These are phyloP conservation scores for Recurvomyces mirabilis DNA, from an alignment of 495 filamentous ascomycete genomes.

Conservation along the genomic window DNA sequence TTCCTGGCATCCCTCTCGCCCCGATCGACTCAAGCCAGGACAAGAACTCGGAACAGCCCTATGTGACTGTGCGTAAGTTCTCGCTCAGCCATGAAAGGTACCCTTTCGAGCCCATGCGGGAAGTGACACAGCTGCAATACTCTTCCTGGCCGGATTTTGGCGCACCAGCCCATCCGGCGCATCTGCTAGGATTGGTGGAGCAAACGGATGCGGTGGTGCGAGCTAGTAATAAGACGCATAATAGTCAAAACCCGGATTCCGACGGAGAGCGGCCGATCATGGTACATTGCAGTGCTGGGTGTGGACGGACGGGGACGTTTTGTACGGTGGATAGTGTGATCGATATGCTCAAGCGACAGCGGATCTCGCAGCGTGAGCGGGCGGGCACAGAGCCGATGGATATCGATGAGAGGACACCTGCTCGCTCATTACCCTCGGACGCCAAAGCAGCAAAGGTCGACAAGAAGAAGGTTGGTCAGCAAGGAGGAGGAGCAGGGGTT, in stretches of 20 bases:
- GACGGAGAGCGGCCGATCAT: conserved; percentile 56
- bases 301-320: conserved; percentile 89
- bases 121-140: conserved; percentile 93
- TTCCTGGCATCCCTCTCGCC: conserved; percentile 14
- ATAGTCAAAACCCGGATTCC: conserved; percentile 45
- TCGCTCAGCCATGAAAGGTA: conserved; percentile 62
- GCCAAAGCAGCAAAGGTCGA: background rate
- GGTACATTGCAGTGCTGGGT: conserved; percentile 93
- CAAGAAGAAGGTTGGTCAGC: too few species aligned
- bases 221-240: conserved; percentile 23
- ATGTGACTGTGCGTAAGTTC: conserved; percentile 79
- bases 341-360: conserved; percentile 80
- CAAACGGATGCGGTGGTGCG: conserved; percentile 53
- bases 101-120: conserved; percentile 77
- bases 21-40: conserved; percentile 13
- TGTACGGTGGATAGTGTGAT: conserved; percentile 93
- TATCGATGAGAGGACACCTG: conserved; percentile 33
- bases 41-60: conserved; percentile 39
- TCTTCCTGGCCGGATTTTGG: conserved; percentile 95
- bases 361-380: conserved; percentile 22
- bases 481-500: background rate
- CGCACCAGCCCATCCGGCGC: conserved; percentile 74
- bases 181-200: conserved; percentile 79
- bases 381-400: conserved; percentile 33
- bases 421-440: background rate